Evolutionary conservation across 257 asterid species (phyloP).

Genomic region (Buddleja alternifolia): DNA sequence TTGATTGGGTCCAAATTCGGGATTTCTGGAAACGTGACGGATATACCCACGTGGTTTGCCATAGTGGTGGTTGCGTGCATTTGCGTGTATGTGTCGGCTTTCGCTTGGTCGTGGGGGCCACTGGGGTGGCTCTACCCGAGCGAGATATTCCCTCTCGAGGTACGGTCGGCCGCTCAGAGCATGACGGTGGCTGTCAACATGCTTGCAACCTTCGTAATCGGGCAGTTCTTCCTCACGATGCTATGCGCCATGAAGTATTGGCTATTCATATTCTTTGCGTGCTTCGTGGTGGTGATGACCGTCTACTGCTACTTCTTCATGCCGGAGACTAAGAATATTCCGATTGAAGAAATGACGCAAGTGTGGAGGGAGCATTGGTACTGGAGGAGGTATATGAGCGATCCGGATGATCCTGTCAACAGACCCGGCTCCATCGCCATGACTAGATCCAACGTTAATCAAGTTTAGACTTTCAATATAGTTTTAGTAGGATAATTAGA

Average conservation of each 20-base stretch:
- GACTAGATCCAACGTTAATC: too few relatives aligned
- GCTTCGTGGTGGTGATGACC: too few relatives aligned
- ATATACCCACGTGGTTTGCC: slow-evolving; percentile 1
- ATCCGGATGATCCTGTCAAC: too few relatives aligned
- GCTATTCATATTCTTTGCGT: too few relatives aligned
- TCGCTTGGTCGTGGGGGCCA: slow-evolving; percentile 23
- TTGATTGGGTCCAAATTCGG: slow-evolving; percentile 1
- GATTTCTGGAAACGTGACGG: background rate
- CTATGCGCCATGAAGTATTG: too few relatives aligned
- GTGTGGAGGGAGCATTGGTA: slow-evolving; percentile 14
- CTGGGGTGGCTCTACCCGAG: slow-evolving; percentile 20
- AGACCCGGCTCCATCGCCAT: too few relatives aligned
- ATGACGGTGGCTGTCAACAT: slow-evolving; percentile 10
- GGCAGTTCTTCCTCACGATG: background rate
- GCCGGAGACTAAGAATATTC: background rate
- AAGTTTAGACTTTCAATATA: too few relatives aligned
- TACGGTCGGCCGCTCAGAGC: slow-evolving; percentile 4
- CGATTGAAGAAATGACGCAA: slow-evolving; percentile 13
- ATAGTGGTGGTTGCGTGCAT: slow-evolving; percentile 1
- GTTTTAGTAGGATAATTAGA: too few relatives aligned
- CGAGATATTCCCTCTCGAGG: slow-evolving; percentile 10
- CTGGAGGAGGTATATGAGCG: background rate
- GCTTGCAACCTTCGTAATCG: background rate
- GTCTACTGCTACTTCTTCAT: too few relatives aligned
- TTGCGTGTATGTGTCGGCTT: background rate